Conservation (phyloP, 208 protist species). For the Phytomonas francai region DNA sequence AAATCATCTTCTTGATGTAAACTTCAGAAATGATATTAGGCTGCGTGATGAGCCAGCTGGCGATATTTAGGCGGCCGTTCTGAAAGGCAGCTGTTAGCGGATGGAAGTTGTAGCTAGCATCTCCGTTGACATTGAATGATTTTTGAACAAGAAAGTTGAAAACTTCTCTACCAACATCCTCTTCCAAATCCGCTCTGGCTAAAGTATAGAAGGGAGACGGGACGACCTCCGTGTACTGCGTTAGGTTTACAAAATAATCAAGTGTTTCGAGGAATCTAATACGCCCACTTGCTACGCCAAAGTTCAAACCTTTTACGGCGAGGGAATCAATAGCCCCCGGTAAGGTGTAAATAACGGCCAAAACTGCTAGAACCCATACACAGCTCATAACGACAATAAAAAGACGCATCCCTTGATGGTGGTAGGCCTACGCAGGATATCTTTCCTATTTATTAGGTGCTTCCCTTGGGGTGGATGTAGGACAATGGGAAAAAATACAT, state of each 20-base stretch:
- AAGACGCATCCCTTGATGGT: not conserved
- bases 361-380: not conserved
- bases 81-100: constrained; percentile 56
- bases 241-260: not conserved
- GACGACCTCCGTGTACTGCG: not conserved
- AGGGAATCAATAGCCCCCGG: not conserved
- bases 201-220: not conserved
- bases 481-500: too few relatives aligned
- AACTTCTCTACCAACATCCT: not conserved
- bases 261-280: not conserved
- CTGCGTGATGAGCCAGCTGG: constrained; percentile 17
- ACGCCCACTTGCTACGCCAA: not conserved
- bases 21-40: constrained; percentile 36
- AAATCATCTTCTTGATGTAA: constrained; percentile 26
- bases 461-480: not conserved
- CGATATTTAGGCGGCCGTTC: constrained; percentile 21
- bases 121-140: constrained; percentile 7
- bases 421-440: not conserved
- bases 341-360: not conserved
- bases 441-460: not conserved
- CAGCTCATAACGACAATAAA: not conserved
- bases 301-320: not conserved
- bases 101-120: constrained; percentile 37
- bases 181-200: not conserved
- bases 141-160: not conserved